phyloP scores from a whole-genome alignment of 805 yeast genomes.

The Candida corydali region DNA sequence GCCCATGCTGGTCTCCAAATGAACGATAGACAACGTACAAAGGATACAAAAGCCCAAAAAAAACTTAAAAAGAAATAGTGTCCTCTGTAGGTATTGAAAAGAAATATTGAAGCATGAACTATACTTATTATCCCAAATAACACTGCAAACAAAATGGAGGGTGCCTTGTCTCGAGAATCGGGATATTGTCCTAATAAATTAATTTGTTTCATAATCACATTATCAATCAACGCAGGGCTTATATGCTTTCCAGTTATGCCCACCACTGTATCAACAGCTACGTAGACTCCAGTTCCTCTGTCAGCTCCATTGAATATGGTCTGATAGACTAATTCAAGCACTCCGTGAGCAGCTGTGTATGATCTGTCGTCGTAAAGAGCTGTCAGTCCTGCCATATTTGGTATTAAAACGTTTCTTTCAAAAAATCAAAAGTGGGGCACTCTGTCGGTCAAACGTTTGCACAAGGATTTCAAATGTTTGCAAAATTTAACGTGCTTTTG shows the following conservation, averaged over 20 bases:
- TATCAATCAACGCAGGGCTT: conserved; percentile 36
- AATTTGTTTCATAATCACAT: conserved; percentile 38
- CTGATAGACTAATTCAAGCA: conserved; percentile 1
- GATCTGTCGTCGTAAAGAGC: background rate
- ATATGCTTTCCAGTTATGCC: conserved; percentile 27
- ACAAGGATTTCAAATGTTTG: too few relatives aligned
- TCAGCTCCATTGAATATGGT: conserved; percentile 3
- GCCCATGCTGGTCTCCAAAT: conserved; percentile 57
- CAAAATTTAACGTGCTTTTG: too few relatives aligned
- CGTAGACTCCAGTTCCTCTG: conserved; percentile 6
- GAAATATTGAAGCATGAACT: conserved; percentile 43
- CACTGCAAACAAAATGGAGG: conserved; percentile 51
- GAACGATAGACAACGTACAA: conserved; percentile 53
- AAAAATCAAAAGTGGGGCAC: too few relatives aligned
- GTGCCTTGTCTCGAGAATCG: conserved; percentile 48
- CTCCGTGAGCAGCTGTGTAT: conserved; percentile 7
- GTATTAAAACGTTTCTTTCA: too few relatives aligned
- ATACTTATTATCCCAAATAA: conserved; percentile 44
- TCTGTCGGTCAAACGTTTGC: too few relatives aligned
- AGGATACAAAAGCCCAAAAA: conserved; percentile 47
- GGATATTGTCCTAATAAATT: conserved; percentile 66
- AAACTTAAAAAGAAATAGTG: conserved; percentile 55
- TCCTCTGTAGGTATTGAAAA: conserved; percentile 45
- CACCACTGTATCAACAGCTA: conserved; percentile 18
- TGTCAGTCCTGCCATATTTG: too few relatives aligned